Evolutionary conservation across 2,329 filamentous ascomycete species (phyloP).

Genomic region (Fusarium avenaceum): DNA sequence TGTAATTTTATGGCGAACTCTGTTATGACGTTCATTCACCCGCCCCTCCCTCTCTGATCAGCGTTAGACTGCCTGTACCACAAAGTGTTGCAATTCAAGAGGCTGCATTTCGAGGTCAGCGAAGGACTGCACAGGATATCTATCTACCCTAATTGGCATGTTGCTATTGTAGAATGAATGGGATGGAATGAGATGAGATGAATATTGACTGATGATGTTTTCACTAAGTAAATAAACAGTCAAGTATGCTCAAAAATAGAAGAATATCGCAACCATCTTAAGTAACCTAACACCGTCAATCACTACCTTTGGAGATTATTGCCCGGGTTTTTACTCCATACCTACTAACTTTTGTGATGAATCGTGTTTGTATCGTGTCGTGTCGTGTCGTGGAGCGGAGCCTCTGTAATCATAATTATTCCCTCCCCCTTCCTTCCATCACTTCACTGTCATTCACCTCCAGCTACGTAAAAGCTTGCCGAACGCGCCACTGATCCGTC

Average conservation of each 20-base stretch:
- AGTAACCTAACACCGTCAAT: slow-evolving; percentile 1
- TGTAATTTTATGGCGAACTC: background rate
- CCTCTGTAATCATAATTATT: slow-evolving; percentile 38
- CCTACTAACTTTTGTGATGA: slow-evolving; percentile 7
- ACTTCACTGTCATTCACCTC: background rate
- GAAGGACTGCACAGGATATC: background rate
- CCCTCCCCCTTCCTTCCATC: slow-evolving; percentile 1
- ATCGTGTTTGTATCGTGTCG: slow-evolving; percentile 14
- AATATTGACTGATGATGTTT: background rate
- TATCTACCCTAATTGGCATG: background rate
- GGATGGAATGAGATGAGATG: background rate
- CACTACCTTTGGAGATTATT: slow-evolving; percentile 1
- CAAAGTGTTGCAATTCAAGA: slow-evolving; percentile 14
- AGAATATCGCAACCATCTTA: slow-evolving; percentile 1
- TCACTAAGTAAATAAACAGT: background rate
- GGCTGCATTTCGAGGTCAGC: slow-evolving; percentile 1
- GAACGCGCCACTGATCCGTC: slow-evolving; percentile 47
- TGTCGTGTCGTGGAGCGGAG: slow-evolving; percentile 38
- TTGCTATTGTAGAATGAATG: background rate
- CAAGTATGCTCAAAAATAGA: background rate
- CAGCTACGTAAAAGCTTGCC: slow-evolving; percentile 36
- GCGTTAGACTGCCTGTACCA: background rate
- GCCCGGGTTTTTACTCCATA: slow-evolving; percentile 4
- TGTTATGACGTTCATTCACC: slow-evolving; percentile 16
- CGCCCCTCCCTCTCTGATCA: slow-evolving; percentile 18